A percentile compares a stretch with the other conserved stretches of the same genome.
phyloP scores from a whole-genome alignment of 305 asterid genomes.

The Fraxinus greggii region DNA sequence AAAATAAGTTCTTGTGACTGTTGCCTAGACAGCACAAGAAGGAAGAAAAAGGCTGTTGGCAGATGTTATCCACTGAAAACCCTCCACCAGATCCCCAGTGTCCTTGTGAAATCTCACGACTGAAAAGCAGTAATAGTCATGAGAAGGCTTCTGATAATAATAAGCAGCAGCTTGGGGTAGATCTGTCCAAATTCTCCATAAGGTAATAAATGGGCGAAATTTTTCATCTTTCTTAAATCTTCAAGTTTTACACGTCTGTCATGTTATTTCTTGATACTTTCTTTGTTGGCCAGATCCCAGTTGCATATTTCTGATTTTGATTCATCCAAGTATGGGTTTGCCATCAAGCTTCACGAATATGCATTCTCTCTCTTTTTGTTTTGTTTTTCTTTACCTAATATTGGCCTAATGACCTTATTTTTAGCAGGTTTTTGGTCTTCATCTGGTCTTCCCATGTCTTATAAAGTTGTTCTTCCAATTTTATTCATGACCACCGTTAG shows the following conservation, averaged over 20 bases:
- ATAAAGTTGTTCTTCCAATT: conserved; percentile 11
- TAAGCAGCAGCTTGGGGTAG: conserved; percentile 43
- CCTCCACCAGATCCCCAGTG: conserved; percentile 76
- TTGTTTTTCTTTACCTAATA: conserved; percentile 27
- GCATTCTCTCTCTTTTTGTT: background rate
- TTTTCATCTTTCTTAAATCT: background rate
- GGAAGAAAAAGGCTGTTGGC: conserved; percentile 55
- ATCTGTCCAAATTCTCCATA: conserved; percentile 90
- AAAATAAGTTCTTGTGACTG: conserved; percentile 75
- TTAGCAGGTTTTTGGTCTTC: conserved; percentile 29
- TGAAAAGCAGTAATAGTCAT: conserved; percentile 42
- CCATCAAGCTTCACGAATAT: conserved; percentile 11
- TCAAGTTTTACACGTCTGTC: conserved; percentile 9
- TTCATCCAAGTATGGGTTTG: conserved; percentile 21
- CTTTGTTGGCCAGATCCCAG: conserved; percentile 52
- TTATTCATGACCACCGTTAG: conserved; percentile 18
- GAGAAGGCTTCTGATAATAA: conserved; percentile 48
- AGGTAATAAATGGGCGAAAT: conserved; percentile 47
- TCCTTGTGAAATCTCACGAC: conserved; percentile 51
- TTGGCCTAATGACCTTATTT: conserved; percentile 30
- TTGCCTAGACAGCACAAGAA: conserved; percentile 74
- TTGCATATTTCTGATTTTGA: conserved; percentile 16
- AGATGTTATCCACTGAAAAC: conserved; percentile 97
- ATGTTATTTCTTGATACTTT: conserved; percentile 24
- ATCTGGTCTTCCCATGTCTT: conserved; percentile 25